Evolutionary conservation across 352 stramenopile genomes (phyloP).

Genomic region (Phytophthora melonis): DNA sequence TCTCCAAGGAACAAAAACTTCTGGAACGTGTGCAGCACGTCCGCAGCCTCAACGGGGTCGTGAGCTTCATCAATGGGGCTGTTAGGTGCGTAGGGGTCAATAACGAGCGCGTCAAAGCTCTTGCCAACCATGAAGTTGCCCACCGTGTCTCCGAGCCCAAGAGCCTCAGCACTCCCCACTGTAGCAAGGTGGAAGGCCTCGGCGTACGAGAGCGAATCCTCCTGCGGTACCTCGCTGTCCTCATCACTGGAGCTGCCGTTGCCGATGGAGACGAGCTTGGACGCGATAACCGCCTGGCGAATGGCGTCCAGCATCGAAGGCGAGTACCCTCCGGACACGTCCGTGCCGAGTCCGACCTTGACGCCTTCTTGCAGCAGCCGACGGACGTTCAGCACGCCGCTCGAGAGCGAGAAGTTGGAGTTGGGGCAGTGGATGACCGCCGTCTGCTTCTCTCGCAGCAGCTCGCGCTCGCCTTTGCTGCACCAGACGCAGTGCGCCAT

Average conservation of each 20-base stretch:
- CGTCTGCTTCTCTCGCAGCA: conserved; percentile 70
- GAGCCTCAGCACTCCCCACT: conserved; percentile 80
- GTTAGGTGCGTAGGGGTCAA: conserved; percentile 68
- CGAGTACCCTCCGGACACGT: conserved; percentile 95
- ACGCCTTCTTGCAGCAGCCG: conserved; percentile 74
- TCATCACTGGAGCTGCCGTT: conserved; percentile 59
- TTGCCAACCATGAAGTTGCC: conserved; percentile 92
- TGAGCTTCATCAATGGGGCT: conserved; percentile 73
- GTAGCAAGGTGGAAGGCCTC: conserved; percentile 94
- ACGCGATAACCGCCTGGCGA: conserved; percentile 91
- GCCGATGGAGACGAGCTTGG: conserved; percentile 82
- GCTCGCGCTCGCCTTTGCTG: conserved; percentile 67
- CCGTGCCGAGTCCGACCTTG: conserved; percentile 95
- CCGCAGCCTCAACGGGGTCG: conserved; percentile 52
- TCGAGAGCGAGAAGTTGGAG: conserved; percentile 95
- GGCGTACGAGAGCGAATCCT: conserved; percentile 65
- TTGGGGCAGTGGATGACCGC: conserved; percentile 96
- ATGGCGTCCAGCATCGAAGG: conserved; percentile 95
- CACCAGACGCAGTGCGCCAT: conserved; percentile 97
- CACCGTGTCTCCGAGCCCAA: conserved; percentile 82
- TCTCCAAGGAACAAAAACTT: conserved; percentile 93
- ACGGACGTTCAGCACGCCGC: conserved; percentile 85
- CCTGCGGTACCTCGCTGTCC: conserved; percentile 20
- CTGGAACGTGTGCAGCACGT: conserved; percentile 85
- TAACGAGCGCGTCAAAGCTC: conserved; percentile 92